Conservation (phyloP, 2,329 filamentous ascomycete species). For the Pyrenophora seminiperda region DNA sequence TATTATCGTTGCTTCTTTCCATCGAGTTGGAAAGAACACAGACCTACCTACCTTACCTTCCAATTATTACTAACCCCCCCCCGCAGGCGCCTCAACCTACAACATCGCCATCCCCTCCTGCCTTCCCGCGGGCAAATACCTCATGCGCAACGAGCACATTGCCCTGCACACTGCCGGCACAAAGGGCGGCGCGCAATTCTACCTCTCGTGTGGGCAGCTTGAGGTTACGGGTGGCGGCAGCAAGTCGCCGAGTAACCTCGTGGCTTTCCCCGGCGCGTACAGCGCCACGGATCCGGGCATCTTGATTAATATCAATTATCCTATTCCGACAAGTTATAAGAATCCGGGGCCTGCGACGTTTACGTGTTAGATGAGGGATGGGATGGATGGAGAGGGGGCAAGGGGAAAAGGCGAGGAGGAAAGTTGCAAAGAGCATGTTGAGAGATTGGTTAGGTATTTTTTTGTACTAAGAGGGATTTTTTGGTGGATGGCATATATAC, state of each 20-base stretch:
- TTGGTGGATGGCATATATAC: too few relatives aligned
- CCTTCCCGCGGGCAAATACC: slow-evolving; percentile 52
- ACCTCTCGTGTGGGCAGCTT: slow-evolving; percentile 54
- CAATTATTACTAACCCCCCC: not conserved
- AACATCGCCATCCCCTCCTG: slow-evolving; percentile 48
- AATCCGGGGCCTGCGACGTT: slow-evolving; percentile 11
- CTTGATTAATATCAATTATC: slow-evolving; percentile 42
- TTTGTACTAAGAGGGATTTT: too few relatives aligned
- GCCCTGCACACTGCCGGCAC: slow-evolving; percentile 49
- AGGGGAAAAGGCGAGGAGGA: not conserved
- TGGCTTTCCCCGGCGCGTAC: slow-evolving; percentile 49
- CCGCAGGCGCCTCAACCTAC: slow-evolving; percentile 11
- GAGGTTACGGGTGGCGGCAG: slow-evolving; percentile 47
- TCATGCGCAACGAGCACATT: slow-evolving; percentile 56
- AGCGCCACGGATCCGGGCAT: slow-evolving; percentile 34
- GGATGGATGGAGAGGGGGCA: not conserved
- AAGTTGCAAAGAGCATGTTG: too few relatives aligned
- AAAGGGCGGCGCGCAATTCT: slow-evolving; percentile 50
- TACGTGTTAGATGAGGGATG: slow-evolving; percentile 3
- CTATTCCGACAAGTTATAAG: slow-evolving; percentile 11
- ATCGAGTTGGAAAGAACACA: too few relatives aligned
- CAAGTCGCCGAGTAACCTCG: slow-evolving; percentile 44
- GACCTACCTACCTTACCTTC: too few relatives aligned
- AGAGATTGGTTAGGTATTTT: too few relatives aligned
- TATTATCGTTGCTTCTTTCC: not conserved